phyloP scores from a whole-genome alignment of 257 asterid genomes.

The Cynanchum wilfordii region DNA sequence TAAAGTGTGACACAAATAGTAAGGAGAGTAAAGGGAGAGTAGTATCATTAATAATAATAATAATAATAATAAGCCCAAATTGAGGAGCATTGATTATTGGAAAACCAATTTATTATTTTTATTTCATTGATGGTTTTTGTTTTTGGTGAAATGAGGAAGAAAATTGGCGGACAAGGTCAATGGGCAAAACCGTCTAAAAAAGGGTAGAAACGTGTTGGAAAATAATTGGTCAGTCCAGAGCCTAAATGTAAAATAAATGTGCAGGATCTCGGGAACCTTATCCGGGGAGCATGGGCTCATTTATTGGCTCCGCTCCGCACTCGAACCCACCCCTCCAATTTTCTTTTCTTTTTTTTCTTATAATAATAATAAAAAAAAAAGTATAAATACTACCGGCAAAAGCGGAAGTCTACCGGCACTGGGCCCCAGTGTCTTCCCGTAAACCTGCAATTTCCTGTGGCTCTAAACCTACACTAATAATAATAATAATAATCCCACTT shows the following conservation, averaged over 20 bases:
- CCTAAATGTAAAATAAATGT: not conserved
- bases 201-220: not conserved
- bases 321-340: not conserved
- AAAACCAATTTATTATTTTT: too few relatives aligned
- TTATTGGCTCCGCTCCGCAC: not conserved
- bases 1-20: too few relatives aligned
- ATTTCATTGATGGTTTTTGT: too few relatives aligned
- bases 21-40: too few relatives aligned
- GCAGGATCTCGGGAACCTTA: not conserved
- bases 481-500: constrained; percentile 9
- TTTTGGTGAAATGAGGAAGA: too few relatives aligned
- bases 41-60: too few relatives aligned
- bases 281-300: constrained; percentile 10
- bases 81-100: too few relatives aligned
- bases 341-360: too few relatives aligned
- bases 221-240: not conserved
- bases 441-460: constrained; percentile 26
- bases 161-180: not conserved
- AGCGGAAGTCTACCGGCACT: constrained; percentile 31
- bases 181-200: not conserved
- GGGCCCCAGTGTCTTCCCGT: constrained; percentile 38
- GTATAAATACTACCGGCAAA: constrained; percentile 22
- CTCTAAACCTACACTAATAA: constrained; percentile 10
- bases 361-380: too few relatives aligned
- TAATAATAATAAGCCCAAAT: too few relatives aligned